Evolutionary conservation across 345 rosid species (phyloP), one percentile per base, ranked within the genome.

Genomic region (Citrus sp.): DNA sequence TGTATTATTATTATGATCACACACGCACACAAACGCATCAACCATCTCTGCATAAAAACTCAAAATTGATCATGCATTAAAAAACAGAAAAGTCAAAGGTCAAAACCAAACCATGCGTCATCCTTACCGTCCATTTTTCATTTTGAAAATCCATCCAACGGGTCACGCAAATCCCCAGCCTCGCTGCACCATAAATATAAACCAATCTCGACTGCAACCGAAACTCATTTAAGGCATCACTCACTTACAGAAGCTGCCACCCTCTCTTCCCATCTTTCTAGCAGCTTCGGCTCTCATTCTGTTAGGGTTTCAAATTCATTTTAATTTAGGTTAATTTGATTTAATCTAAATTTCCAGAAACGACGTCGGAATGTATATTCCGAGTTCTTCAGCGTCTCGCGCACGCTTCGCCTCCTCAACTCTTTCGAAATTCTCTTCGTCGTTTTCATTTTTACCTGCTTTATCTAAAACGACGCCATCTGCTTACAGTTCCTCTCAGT

Each of bases 391-490:
- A 56, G 80, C 82, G 22, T 74, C 87, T 76, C 77, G 80, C 68
- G 83, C 81, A 5, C 91, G 89, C 16, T 83, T 83, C 12, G 87
- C 86, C 19, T 72, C 87, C 21, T n/a, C 73, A 10, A 65, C 86
- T 12, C 78, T 83, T 1, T n/a, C 86, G 21, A 80, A 82, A 76
- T 67, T 86, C 30, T 84, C 87, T 66, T 77, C 89, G 61, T 82
- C 85, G 25, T 5, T 83, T 35, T 49, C 84, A 24, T 80, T 21
- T 77, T 60, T 79, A 54, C 68, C 80, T 22, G 70, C 83, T 35
- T 7, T 54, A n/a, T 76, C 27, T 72, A 62, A 71, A 65, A 51
- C 42, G 56, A 51, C 75, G 25, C 72, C 76, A 16, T 28, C 80
- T 24, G 25, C 78, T 59, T 78, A 7, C 30, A 10, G 84, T 7